Conservation (phyloP, 768 basidiomycete genomes). For the Tulasnella sp. region DNA sequence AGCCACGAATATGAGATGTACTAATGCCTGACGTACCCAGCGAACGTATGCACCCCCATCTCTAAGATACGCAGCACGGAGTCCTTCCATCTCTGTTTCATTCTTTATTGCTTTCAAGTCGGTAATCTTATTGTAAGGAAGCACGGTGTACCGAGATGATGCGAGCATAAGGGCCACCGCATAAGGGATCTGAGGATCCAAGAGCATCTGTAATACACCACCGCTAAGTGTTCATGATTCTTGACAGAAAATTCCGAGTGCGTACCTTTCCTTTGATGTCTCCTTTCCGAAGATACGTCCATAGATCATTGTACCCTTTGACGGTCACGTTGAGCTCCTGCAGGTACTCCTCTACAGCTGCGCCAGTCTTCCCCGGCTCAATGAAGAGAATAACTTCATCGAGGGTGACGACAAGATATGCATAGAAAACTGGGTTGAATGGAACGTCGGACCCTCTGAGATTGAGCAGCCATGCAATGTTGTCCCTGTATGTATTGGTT, state of each 20-base stretch:
- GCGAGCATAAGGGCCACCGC: conserved; percentile 79
- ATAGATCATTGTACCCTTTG: conserved; percentile 61
- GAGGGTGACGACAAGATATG: conserved; percentile 64
- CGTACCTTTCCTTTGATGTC: conserved; percentile 47
- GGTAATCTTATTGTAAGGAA: conserved; percentile 51
- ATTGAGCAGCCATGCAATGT: conserved; percentile 78
- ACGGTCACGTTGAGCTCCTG: conserved; percentile 41
- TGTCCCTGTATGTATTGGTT: conserved; percentile 54
- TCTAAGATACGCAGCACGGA: conserved; percentile 71
- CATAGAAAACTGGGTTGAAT: conserved; percentile 82
- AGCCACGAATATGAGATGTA: neutral
- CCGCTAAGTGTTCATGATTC: neutral
- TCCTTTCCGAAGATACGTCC: conserved; percentile 69
- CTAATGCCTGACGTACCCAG: neutral
- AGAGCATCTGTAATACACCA: conserved; percentile 36
- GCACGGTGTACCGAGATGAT: conserved; percentile 63
- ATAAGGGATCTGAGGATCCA: conserved; percentile 62
- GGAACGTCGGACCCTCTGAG: conserved; percentile 83
- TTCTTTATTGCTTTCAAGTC: conserved; percentile 83
- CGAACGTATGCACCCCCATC: conserved; percentile 78
- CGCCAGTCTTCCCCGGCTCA: conserved; percentile 49
- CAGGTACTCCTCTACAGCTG: conserved; percentile 41
- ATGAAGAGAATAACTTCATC: conserved; percentile 56
- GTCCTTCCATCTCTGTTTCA: conserved; percentile 65
- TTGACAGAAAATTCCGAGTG: conserved; percentile 21